Percentiles rank a stretch among this genome's conserved stretches.
phyloP scores from a whole-genome alignment of 306 rosid genomes.

The Chamaecrista fasciculata region DNA sequence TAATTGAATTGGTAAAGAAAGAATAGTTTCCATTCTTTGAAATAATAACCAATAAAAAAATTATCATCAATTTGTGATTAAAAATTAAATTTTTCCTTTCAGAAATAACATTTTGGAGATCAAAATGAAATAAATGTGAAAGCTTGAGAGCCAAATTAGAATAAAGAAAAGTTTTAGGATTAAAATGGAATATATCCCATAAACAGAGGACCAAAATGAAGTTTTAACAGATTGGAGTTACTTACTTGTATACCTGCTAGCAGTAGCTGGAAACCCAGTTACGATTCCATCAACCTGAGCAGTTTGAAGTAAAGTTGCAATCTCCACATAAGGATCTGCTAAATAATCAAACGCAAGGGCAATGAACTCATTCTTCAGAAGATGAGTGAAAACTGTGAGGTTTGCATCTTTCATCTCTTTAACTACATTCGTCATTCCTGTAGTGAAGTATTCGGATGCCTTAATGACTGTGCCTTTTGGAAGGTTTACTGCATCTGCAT shows the following conservation, averaged over 20 bases:
- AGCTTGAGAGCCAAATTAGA: too few relatives aligned
- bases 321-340: conserved; percentile 63
- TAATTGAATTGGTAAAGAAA: too few relatives aligned
- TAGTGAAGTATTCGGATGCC: conserved; percentile 25
- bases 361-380: conserved; percentile 62
- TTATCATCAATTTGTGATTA: too few relatives aligned
- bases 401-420: conserved; percentile 58
- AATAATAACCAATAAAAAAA: too few relatives aligned
- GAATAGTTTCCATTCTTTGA: too few relatives aligned
- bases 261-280: conserved; percentile 76
- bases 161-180: too few relatives aligned
- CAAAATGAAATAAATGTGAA: too few relatives aligned
- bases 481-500: conserved; percentile 62
- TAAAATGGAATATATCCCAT: too few relatives aligned
- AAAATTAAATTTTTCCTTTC: too few relatives aligned
- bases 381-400: conserved; percentile 47
- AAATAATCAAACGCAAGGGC: conserved; percentile 64
- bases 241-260: conserved; percentile 68
- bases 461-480: conserved; percentile 28
- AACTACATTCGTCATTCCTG: conserved; percentile 41
- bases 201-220: too few relatives aligned
- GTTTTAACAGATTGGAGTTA: conserved; percentile 19
- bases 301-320: conserved; percentile 51
- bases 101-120: too few relatives aligned
- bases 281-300: conserved; percentile 60